A percentile compares a stretch with the other conserved stretches of the same genome.
Evolutionary conservation across 768 basidiomycete genomes (phyloP).

Genomic region (Lentinula guzmanii): DNA sequence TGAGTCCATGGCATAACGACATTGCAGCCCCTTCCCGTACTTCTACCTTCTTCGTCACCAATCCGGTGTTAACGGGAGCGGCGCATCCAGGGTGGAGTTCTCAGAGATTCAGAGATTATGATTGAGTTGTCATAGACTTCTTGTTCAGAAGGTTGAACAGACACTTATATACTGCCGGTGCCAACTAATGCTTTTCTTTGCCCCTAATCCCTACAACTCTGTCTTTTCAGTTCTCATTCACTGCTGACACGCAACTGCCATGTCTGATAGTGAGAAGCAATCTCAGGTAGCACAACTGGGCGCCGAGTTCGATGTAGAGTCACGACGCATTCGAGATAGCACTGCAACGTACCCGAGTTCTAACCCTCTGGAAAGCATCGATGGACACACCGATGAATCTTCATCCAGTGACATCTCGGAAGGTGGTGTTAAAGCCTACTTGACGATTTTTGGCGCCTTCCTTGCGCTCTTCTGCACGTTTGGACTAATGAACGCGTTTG

Average conservation of each 20-base stretch:
- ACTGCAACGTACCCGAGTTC: neutral
- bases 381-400: neutral
- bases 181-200: neutral
- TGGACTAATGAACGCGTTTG: conserved; percentile 68
- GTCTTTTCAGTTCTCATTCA: neutral
- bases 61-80: conserved; percentile 8
- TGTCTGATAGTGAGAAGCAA: conserved; percentile 1
- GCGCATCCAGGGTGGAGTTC: conserved; percentile 3
- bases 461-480: conserved; percentile 64
- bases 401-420: neutral
- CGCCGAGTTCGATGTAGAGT: neutral
- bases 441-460: conserved; percentile 61
- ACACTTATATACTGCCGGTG: neutral
- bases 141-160: neutral
- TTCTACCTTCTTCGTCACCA: neutral
- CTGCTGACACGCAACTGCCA: neutral
- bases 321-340: conserved; percentile 1
- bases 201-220: neutral
- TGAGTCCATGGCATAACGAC: neutral
- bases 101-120: neutral
- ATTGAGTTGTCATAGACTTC: neutral
- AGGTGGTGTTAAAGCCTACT: conserved; percentile 21
- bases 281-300: neutral
- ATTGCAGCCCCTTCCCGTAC: neutral
- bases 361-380: neutral